Evolutionary conservation across 306 rosid species (phyloP).

Genomic region (Cucurbita moschata): DNA sequence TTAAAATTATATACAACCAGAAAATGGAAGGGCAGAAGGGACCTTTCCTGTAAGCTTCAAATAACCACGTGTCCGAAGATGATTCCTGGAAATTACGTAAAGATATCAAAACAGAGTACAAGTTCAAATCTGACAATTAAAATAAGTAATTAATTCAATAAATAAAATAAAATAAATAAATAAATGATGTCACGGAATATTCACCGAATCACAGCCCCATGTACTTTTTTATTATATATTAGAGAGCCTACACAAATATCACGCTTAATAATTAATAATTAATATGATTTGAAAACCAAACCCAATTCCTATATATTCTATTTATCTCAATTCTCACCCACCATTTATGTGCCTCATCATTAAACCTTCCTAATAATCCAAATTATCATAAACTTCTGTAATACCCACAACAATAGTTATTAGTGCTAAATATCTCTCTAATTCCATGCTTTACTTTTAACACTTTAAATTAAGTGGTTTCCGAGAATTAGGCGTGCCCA

Average conservation of each 20-base stretch:
- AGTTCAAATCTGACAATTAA: not conserved
- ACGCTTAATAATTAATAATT: not conserved
- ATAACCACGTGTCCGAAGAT: not conserved
- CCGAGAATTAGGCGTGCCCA: too few relatives aligned
- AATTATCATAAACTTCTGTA: not conserved
- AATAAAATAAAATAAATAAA: not conserved
- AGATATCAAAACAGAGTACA: not conserved
- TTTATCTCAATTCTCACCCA: not conserved
- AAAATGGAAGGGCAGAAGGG: not conserved
- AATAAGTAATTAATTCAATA: not conserved
- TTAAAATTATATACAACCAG: too few relatives aligned
- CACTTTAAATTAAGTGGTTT: too few relatives aligned
- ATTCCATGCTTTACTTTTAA: too few relatives aligned
- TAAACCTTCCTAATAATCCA: not conserved
- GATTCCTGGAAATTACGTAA: not conserved
- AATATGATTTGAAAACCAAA: not conserved
- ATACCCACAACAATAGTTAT: too few relatives aligned
- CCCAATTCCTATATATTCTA: not conserved
- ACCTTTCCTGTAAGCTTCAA: not conserved
- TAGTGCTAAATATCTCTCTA: too few relatives aligned
- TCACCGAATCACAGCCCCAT: not conserved
- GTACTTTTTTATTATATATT: not conserved
- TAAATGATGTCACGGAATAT: too few relatives aligned
- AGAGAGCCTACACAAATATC: not conserved
- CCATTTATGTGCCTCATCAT: not conserved